Base-by-base conservation (phyloP, 352 stramenopile genomes). In the Pythium sp. region DNA sequence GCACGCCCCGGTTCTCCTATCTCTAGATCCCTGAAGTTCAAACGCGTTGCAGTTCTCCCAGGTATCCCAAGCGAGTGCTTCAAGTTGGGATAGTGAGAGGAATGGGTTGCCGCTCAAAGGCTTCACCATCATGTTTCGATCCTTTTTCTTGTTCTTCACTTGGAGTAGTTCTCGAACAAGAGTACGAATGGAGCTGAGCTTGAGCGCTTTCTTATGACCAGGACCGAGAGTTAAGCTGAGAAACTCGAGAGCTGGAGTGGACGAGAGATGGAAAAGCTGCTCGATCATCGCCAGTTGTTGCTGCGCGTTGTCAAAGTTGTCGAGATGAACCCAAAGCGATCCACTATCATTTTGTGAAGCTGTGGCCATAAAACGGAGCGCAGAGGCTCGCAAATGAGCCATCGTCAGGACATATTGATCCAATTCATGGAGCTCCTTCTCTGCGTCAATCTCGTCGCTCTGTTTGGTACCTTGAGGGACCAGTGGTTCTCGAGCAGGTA, bases 161-260 rank as follows among this genome's bases (percentile, higher is more conserved):
- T 74, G 30, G 11, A 80, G 11, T 2, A 73, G 11, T 20, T 68
- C 41, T 6, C 70, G 68, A 3, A 72, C 47, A 15, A 81, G 62
- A 30, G 70, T 24, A 34, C 72, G 76, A 18, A 84, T 6, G 22
- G 69, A 72, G n/a, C 58, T 65, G 61, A 77, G 65, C 51, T 73
- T 81, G 51, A 84, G 55, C 9, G 76, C 78, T 11, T 57, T 56
- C 71, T 82, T 79, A 62, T 63, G 56, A 47, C 79, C 76, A 24
- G 68, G 60, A 28, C 78, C 77, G 5, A 87, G 54, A 0, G 58
- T 20, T 8, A 67, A 43, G 3, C 22, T 59, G 12, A 79, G 34
- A 12, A 58, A 47, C 12, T 69, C 69, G 24, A 67, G 60, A 6
- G 54, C 57, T 15, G 61, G 58, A 24, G 49, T 65, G 15, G 79